Percentiles rank a stretch among this genome's conserved stretches.
These are phyloP conservation scores for Pyrenochaeta sp. DNA, from an alignment of 2,329 filamentous ascomycete genomes.

Conservation along the genomic window DNA sequence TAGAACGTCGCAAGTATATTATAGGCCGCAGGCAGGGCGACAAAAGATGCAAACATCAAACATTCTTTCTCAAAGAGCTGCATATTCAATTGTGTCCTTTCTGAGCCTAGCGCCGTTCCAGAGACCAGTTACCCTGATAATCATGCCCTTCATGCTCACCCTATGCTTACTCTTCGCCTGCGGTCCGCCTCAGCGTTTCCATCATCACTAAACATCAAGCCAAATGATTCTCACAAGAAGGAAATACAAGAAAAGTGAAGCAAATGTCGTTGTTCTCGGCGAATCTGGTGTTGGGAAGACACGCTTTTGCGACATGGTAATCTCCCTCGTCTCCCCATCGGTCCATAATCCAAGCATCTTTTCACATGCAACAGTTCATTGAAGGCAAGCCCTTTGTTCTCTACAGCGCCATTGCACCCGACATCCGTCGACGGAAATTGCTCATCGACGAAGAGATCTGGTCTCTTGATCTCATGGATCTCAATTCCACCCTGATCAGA, in stretches of 20 bases:
- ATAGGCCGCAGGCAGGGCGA: too few relatives aligned
- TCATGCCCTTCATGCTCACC: too few relatives aligned
- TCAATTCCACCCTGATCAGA: conserved; percentile 26
- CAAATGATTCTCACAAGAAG: too few relatives aligned
- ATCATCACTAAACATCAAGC: too few relatives aligned
- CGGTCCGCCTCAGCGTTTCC: too few relatives aligned
- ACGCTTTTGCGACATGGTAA: conserved; percentile 35
- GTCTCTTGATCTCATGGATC: conserved; percentile 25
- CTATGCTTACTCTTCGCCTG: too few relatives aligned
- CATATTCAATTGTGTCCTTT: too few relatives aligned
- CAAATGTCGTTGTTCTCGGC: conserved; percentile 28
- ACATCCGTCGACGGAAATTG: conserved; percentile 16
- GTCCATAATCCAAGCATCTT: not conserved
- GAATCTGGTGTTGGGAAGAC: conserved; percentile 36
- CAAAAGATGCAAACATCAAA: too few relatives aligned
- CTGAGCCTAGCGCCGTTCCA: too few relatives aligned
- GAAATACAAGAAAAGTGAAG: not conserved
- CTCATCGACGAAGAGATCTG: conserved; percentile 12
- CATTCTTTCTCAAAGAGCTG: too few relatives aligned
- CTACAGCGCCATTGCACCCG: conserved; percentile 4
- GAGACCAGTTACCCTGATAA: too few relatives aligned
- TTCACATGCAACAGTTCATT: conserved; percentile 8
- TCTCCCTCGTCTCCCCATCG: not conserved
- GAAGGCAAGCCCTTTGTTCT: conserved; percentile 11
- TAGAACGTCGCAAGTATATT: too few relatives aligned